Base-by-base conservation (phyloP, 192 early-diverging fungal genomes). In the Funneliformis geosporum region DNA sequence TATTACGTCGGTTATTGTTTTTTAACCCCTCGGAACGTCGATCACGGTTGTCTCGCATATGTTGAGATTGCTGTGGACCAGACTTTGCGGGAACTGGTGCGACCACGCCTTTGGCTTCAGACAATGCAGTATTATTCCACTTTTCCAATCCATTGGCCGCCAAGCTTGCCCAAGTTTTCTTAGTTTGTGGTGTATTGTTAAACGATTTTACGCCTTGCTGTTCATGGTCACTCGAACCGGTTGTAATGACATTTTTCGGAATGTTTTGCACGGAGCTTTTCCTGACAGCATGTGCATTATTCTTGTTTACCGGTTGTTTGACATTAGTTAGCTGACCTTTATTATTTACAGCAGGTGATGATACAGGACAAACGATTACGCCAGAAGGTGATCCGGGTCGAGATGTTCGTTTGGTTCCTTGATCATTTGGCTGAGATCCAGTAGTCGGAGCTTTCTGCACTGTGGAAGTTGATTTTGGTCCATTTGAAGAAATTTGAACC, bases 91-190 rank as follows among this genome's bases (percentile, higher is more conserved):
- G 28, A 66, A 66, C 27, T 38, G 64, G 83, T 78, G 23, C 82
- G 79, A 62, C 76, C 60, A 28, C 83, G 65, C 50, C 72, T 74
- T 76, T 68, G 61, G 76, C 25, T 82, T 72, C 60, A 62, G 61
- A 12, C 25, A 28, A 65, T 65, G 50, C 50, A 55, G 16, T 55
- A 55, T 18, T 80, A 74, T 85, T 84, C 91, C 90, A 92, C 75
- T 85, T 87, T 39, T 78, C 83, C 43, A 79, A 75, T 73, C 89
- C 84, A 64, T 79, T 84, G 46, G 92, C 91, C 1, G 90, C 92
- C 42, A 96, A 82, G 75, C 84, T 88, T 8, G 95, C 95, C 95
- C 95, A 96, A 50, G 93, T 89, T 66, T 91, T 92, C 68, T 89
- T 92, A 81, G 89, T 8, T 18, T 23, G 38, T 44, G 70, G 1